Evolutionary conservation across 257 asterid genomes (phyloP).

Genomic region (Nicotiana otophora): DNA sequence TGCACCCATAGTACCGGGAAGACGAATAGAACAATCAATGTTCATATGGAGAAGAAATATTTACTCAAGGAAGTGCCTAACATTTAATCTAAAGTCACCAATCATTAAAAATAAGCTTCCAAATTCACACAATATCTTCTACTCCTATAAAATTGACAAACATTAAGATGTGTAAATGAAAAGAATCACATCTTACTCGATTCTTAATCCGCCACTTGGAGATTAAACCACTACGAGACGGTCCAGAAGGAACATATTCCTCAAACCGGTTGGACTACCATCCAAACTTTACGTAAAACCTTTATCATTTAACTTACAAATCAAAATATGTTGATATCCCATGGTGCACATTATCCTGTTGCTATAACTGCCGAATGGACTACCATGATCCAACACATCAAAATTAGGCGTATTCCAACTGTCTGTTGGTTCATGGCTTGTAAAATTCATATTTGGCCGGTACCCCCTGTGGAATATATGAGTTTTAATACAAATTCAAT

Average conservation of each 20-base stretch:
- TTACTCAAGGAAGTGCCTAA: neutral
- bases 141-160: neutral
- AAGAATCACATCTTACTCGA: conserved; percentile 44
- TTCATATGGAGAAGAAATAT: neutral
- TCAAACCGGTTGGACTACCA: conserved; percentile 30
- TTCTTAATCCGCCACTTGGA: conserved; percentile 89
- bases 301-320: too few species aligned
- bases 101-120: neutral
- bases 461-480: too few species aligned
- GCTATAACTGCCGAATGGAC: too few species aligned
- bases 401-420: too few species aligned
- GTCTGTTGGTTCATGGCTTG: too few species aligned
- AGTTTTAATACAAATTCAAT: too few species aligned
- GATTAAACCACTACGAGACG: conserved; percentile 72
- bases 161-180: neutral
- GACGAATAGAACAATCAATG: neutral
- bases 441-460: too few species aligned
- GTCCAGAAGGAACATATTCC: conserved; percentile 67
- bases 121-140: neutral
- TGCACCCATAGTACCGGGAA: neutral
- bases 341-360: too few species aligned
- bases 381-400: too few species aligned
- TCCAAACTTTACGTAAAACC: too few species aligned
- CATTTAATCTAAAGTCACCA: neutral
- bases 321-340: too few species aligned